A percentile compares a stretch with the other conserved stretches of the same genome.
Conservation (phyloP, 164 flowering plant species). For the Santalum album region DNA sequence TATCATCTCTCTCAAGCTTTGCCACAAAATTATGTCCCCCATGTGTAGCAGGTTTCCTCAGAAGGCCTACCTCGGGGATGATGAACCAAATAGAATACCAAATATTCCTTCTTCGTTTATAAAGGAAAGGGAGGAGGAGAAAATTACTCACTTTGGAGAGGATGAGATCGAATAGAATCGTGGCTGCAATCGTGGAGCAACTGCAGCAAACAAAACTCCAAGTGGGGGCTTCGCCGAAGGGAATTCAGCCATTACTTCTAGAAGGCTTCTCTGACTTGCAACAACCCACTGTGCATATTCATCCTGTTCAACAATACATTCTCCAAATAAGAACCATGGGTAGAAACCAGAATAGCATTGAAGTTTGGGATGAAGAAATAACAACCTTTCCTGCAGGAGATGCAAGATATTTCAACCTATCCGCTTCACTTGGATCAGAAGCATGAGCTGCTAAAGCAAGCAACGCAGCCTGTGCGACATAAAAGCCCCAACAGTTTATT, state of each 20-base stretch:
- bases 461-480: constrained; percentile 58
- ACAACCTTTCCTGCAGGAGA: constrained; percentile 96
- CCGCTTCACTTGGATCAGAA: constrained; percentile 84
- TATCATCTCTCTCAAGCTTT: too few species aligned
- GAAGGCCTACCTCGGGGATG: too few species aligned
- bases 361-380: not conserved
- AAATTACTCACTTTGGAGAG: constrained; percentile 55
- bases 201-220: constrained; percentile 87
- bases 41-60: too few species aligned
- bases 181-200: constrained; percentile 85
- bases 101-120: too few species aligned
- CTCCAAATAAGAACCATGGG: not conserved
- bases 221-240: constrained; percentile 93
- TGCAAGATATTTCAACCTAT: constrained; percentile 69
- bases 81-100: too few species aligned
- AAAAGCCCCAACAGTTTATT: not conserved
- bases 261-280: constrained; percentile 81
- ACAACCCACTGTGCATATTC: constrained; percentile 82
- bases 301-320: constrained; percentile 30
- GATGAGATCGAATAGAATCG: constrained; percentile 94
- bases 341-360: not conserved
- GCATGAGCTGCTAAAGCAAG: constrained; percentile 92
- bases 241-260: constrained; percentile 89
- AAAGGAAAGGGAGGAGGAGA: too few species aligned
- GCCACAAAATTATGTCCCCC: too few species aligned